phyloP scores from a whole-genome alignment of 1,284 basidiomycete species.

The Microbotryum violaceum region DNA sequence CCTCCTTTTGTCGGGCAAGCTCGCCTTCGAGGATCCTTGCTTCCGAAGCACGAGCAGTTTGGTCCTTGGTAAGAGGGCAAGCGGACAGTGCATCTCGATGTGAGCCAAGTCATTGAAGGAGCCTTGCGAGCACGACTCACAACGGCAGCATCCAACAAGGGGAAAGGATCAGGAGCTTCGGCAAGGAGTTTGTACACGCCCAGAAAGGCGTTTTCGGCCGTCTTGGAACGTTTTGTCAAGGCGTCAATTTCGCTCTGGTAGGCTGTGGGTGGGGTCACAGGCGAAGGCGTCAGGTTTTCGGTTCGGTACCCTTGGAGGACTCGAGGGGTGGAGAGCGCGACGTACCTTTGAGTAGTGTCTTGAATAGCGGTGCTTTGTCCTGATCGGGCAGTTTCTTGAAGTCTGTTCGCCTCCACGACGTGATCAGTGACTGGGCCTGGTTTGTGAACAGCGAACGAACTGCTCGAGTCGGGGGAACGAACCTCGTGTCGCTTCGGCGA shows the following conservation, averaged over 20 bases:
- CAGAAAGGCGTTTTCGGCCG: slow-evolving; percentile 86
- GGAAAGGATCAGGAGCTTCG: slow-evolving; percentile 92
- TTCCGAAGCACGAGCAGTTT: slow-evolving; percentile 78
- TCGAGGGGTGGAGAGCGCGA: background rate
- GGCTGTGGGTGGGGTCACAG: slow-evolving; percentile 43
- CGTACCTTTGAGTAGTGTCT: slow-evolving; percentile 73
- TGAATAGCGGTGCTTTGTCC: slow-evolving; percentile 76
- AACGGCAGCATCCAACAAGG: slow-evolving; percentile 84
- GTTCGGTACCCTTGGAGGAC: too few relatives aligned
- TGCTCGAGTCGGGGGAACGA: slow-evolving; percentile 10
- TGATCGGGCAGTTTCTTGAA: slow-evolving; percentile 84
- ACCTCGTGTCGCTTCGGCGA: slow-evolving; percentile 92
- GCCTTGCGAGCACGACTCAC: slow-evolving; percentile 49
- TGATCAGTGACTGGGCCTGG: too few relatives aligned
- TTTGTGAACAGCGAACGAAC: background rate
- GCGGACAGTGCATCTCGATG: too few relatives aligned
- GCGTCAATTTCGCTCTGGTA: slow-evolving; percentile 96
- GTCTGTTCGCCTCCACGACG: slow-evolving; percentile 48
- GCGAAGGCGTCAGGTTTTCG: background rate
- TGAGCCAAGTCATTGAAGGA: background rate
- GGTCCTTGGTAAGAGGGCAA: slow-evolving; percentile 52
- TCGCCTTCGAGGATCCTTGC: slow-evolving; percentile 66
- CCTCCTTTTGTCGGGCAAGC: slow-evolving; percentile 60
- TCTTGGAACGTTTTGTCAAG: slow-evolving; percentile 82
- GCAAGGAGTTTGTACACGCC: slow-evolving; percentile 88